Base-by-base conservation (phyloP, 352 stramenopile species). In the Pythium inflatum region DNA sequence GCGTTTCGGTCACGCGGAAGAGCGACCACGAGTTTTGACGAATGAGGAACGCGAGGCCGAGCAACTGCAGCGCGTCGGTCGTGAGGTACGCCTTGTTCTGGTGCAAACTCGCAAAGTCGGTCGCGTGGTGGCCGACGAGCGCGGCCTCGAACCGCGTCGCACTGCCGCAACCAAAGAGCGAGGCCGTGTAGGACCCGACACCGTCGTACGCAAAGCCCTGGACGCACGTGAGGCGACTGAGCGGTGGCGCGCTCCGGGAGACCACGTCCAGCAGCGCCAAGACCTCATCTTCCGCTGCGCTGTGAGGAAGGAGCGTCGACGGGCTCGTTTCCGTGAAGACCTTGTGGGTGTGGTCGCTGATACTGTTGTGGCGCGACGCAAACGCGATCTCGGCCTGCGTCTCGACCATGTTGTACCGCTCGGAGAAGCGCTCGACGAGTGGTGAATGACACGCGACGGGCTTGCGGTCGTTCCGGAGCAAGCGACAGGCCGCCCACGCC, bases 381-480 rank as follows among this genome's bases (percentile, higher is more conserved):
- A 50, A 13, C 50, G 85, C 72, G n/a, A 73, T 45, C 1, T 80
- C 54, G 4, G 54, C 68, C 3, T 50, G 12, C 1, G 60, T 24
- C 16, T 87, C 75, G 3, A 34, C 41, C 1, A 88, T 25, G 30
- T 66, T 62, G 40, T 90, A 89, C 20, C 83, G 79, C 2, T 80
- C 56, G 0, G 75, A 30, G 57, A 90, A 90, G 30, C 73, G 50
- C 7, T 80, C 78, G 22, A 89, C 83, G 28, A 90, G 31, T 40
- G 78, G 81, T 53, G 86, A 77, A 58, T 87, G 80, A 48, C 83
- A 92, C 3, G 90, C 36, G 4, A 74, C 74, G 1, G 83, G 83
- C 24, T 80, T 77, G 6, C 80, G 77, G 16, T 89, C 62, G 31
- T 85, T 66, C 36, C 76, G 83, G 3, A 92, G 60, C 40, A 90